Evolutionary conservation across 2,329 filamentous ascomycete species (phyloP).

Genomic region (Lasiodiplodia theobromae): DNA sequence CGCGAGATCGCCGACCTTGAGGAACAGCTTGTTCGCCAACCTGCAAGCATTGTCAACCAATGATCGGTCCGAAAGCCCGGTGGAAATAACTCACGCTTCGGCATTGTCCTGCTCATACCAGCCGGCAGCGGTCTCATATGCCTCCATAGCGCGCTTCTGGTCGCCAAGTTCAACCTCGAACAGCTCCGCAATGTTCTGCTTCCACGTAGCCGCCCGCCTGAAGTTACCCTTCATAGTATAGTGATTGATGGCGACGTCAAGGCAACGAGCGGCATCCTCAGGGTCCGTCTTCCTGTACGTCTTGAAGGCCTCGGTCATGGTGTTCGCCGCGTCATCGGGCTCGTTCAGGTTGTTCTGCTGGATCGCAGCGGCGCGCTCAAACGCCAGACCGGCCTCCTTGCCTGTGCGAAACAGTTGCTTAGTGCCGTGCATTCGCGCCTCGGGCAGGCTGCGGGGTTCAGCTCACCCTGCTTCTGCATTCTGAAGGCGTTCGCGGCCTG

Average conservation of each 20-base stretch:
- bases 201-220: slow-evolving; percentile 81
- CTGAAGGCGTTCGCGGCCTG: slow-evolving; percentile 92
- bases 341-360: slow-evolving; percentile 85
- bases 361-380: slow-evolving; percentile 83
- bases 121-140: slow-evolving; percentile 79
- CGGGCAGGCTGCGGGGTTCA: not conserved
- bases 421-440: not conserved
- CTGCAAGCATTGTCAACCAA: slow-evolving; percentile 51
- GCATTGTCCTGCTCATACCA: slow-evolving; percentile 91
- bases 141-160: slow-evolving; percentile 73
- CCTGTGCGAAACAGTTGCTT: slow-evolving; percentile 56
- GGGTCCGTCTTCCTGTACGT: slow-evolving; percentile 87
- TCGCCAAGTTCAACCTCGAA: slow-evolving; percentile 85
- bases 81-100: slow-evolving; percentile 67
- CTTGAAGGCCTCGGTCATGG: slow-evolving; percentile 85
- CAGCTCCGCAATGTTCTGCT: slow-evolving; percentile 86
- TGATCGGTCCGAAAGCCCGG: not conserved
- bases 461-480: slow-evolving; percentile 80
- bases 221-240: slow-evolving; percentile 93
- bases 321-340: slow-evolving; percentile 90
- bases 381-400: slow-evolving; percentile 84
- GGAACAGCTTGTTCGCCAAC: slow-evolving; percentile 89
- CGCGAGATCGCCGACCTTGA: slow-evolving; percentile 89
- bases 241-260: slow-evolving; percentile 72
- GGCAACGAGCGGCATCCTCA: slow-evolving; percentile 70